These are phyloP conservation scores for Alternaria incomplexa DNA, from an alignment of 2,329 filamentous ascomycete species.

Conservation along the genomic window DNA sequence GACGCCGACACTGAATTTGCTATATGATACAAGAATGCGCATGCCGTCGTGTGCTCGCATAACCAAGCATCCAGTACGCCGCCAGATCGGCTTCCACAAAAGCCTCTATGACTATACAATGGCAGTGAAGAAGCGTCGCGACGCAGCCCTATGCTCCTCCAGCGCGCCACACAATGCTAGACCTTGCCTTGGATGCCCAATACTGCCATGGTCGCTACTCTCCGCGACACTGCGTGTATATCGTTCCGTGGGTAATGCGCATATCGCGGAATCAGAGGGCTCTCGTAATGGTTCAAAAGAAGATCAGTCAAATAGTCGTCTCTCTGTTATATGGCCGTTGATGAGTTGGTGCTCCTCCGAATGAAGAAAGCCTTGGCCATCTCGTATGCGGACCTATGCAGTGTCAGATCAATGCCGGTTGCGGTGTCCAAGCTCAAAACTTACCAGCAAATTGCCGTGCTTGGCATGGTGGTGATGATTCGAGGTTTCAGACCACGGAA, in stretches of 20 bases:
- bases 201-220: slow-evolving; percentile 16
- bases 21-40: slow-evolving; percentile 42
- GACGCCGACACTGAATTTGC: slow-evolving; percentile 19
- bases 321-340: slow-evolving; percentile 33
- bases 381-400: slow-evolving; percentile 67
- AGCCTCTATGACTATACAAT: slow-evolving; percentile 40
- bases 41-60: slow-evolving; percentile 32
- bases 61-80: slow-evolving; percentile 35
- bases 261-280: slow-evolving; percentile 8
- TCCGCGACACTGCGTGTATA: slow-evolving; percentile 16
- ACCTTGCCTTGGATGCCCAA: slow-evolving; percentile 27
- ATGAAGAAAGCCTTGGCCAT: slow-evolving; percentile 74
- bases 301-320: background rate
- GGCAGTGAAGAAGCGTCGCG: slow-evolving; percentile 22
- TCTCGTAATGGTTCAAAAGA: slow-evolving; percentile 6
- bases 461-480: slow-evolving; percentile 96
- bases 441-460: slow-evolving; percentile 98
- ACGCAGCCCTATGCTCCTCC: slow-evolving; percentile 19
- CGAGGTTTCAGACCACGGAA: slow-evolving; percentile 91
- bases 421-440: slow-evolving; percentile 27
- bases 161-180: slow-evolving; percentile 21
- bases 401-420: slow-evolving; percentile 11
- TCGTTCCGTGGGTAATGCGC: slow-evolving; percentile 18
- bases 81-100: slow-evolving; percentile 31
- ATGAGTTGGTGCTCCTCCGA: slow-evolving; percentile 42